These are phyloP conservation scores for Yamadazyma tumulicola DNA, from an alignment of 805 yeast genomes.

Conservation along the genomic window DNA sequence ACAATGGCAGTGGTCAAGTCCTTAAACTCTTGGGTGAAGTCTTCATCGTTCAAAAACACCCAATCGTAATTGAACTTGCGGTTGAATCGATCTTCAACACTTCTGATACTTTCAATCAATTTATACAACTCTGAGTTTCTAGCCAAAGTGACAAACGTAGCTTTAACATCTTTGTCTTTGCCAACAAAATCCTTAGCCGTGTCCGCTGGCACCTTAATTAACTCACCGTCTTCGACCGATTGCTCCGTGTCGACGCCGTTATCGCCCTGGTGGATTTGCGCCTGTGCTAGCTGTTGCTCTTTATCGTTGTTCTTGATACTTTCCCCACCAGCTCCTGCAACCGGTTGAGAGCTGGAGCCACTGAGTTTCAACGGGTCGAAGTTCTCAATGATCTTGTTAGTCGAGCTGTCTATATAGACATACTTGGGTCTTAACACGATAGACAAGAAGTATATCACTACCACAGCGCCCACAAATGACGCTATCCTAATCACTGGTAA, in stretches of 20 bases:
- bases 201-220: constrained; percentile 8
- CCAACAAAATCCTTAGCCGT: constrained; percentile 10
- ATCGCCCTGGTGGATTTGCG: constrained; percentile 8
- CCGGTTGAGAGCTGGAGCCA: background rate
- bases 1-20: constrained; percentile 48
- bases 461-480: constrained; percentile 12
- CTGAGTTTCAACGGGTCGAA: constrained; percentile 5
- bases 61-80: constrained; percentile 64
- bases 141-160: constrained; percentile 68
- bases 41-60: constrained; percentile 72
- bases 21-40: constrained; percentile 57
- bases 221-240: constrained; percentile 2
- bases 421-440: constrained; percentile 11
- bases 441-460: constrained; percentile 12
- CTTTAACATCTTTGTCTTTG: constrained; percentile 41
- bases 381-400: constrained; percentile 14
- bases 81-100: constrained; percentile 68
- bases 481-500: constrained; percentile 10
- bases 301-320: constrained; percentile 11
- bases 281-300: constrained; percentile 10
- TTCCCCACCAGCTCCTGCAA: background rate
- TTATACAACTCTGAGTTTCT: constrained; percentile 60
- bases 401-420: constrained; percentile 15
- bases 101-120: constrained; percentile 57
- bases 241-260: background rate